Percentiles rank a stretch among this genome's conserved stretches.
Evolutionary conservation across 2,329 filamentous ascomycete species (phyloP).

Genomic region (Paraconiothyrium sp.): DNA sequence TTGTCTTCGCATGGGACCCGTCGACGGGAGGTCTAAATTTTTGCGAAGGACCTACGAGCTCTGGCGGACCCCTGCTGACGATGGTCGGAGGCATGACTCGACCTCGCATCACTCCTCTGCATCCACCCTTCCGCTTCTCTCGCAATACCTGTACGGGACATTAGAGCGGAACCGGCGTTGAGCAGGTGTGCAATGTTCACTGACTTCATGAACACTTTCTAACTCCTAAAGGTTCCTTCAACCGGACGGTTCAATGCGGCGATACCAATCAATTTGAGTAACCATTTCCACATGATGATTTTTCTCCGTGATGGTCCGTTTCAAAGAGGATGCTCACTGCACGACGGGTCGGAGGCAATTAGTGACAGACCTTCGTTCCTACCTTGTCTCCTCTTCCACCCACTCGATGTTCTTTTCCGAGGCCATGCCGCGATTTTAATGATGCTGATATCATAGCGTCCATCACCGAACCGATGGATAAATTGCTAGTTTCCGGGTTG

Average conservation of each 20-base stretch:
- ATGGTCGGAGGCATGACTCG: neutral
- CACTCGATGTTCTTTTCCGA: neutral
- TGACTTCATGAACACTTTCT: conserved; percentile 16
- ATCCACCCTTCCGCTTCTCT: neutral
- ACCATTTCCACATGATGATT: conserved; percentile 10
- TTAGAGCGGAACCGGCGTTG: conserved; percentile 21
- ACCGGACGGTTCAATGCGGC: conserved; percentile 19
- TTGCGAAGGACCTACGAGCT: neutral
- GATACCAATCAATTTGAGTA: conserved; percentile 36
- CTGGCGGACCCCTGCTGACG: neutral
- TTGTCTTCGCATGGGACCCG: neutral
- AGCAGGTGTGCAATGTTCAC: conserved; percentile 28
- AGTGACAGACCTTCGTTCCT: neutral
- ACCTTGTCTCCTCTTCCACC: neutral
- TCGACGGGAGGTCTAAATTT: neutral
- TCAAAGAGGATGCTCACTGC: neutral
- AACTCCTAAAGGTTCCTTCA: conserved; percentile 24
- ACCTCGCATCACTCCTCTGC: neutral
- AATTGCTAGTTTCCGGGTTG: conserved; percentile 22
- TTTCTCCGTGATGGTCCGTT: conserved; percentile 1
- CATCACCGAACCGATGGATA: conserved; percentile 30
- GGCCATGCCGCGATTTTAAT: neutral
- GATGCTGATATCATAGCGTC: conserved; percentile 10
- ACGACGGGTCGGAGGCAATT: neutral
- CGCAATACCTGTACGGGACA: conserved; percentile 5